Percentiles rank a stretch among this genome's conserved stretches.
Evolutionary conservation across 176 grass and related monocot species (phyloP).

Genomic region (Paspalum notatum): DNA sequence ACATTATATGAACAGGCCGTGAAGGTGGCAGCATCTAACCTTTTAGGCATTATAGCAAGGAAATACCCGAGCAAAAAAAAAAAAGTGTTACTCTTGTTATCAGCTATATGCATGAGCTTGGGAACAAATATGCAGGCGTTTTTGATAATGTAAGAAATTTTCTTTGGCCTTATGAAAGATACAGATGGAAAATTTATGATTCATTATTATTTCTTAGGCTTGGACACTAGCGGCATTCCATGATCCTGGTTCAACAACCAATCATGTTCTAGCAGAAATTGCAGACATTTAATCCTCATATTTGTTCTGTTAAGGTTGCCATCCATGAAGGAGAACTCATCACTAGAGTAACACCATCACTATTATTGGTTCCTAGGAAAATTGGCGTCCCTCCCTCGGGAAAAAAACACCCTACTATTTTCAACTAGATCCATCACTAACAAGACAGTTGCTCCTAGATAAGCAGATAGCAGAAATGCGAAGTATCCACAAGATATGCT

Average conservation of each 20-base stretch:
- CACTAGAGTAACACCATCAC: slow-evolving; percentile 4
- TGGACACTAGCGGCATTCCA: background rate
- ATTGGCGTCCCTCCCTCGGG: background rate
- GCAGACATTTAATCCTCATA: background rate
- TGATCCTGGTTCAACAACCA: slow-evolving; percentile 16
- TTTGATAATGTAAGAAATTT: background rate
- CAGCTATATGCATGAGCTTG: slow-evolving; percentile 1
- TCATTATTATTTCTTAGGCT: background rate
- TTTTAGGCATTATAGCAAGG: background rate
- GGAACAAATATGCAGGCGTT: slow-evolving; percentile 3
- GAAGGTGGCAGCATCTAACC: slow-evolving; percentile 2
- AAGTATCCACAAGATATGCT: slow-evolving; percentile 19
- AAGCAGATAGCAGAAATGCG: slow-evolving; percentile 15
- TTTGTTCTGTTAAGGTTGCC: slow-evolving; percentile 12
- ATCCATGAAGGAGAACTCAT: slow-evolving; percentile 14
- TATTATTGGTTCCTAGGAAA: slow-evolving; percentile 14
- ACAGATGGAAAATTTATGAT: background rate
- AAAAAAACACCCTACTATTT: background rate
- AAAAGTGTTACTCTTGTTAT: slow-evolving; percentile 17
- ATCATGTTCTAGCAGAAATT: slow-evolving; percentile 1
- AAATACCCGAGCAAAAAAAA: slow-evolving; percentile 4
- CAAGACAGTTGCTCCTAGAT: slow-evolving; percentile 24
- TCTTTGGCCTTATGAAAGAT: background rate
- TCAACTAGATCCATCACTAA: slow-evolving; percentile 33
- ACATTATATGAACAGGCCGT: slow-evolving; percentile 10